Base-by-base conservation (phyloP, 495 filamentous ascomycete genomes). In the Penicillium roqueforti region DNA sequence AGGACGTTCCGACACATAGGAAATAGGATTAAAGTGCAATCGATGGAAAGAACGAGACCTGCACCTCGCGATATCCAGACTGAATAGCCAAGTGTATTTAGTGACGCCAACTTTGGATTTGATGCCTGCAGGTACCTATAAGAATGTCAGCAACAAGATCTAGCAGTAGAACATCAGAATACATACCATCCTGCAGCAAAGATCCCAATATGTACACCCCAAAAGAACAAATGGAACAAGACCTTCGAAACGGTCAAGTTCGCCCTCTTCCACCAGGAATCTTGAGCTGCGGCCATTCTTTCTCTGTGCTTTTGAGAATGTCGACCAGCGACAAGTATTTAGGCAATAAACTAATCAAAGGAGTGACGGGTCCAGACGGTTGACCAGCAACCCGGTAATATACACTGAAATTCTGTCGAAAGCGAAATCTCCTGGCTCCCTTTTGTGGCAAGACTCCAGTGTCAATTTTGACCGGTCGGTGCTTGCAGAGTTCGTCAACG, bases 61-160 rank as follows among this genome's bases (percentile, higher is more conserved):
- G 93, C 92, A 55, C 93, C 93, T 80, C 93, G 83, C 18, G 93
- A 97, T 29, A 97, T 75, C 91, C 92, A 99, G 28, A 99, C 93
- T 2, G 92, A 97, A 67, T 81, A 97, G 41, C 76, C 72, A 41
- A 99, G 79, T 1, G 73, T 83, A 71, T 99, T 99, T 28, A 99
- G 80, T 20, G 77, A 81, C 4, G 83, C 85, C 22, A 99, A 73
- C 46, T 79, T 80, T 18, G 60, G 51, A 66, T 95, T 87, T 16
- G 59, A 55, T 44, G 65, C 76, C 77, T 98, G 93, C 56, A 89
- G 82, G 62, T 78, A 89, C 91, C 91, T 96, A 62, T 18, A 13
- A 9, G 14, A 19, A 26, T 3, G 44, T 66, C 44, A 62, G 59
- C 26, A 4, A 52, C 23, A 7, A 11, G 56, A 73, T 58, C 18